Base-by-base conservation (phyloP, 208 protist species). In the Tritrichomonas musculus region DNA sequence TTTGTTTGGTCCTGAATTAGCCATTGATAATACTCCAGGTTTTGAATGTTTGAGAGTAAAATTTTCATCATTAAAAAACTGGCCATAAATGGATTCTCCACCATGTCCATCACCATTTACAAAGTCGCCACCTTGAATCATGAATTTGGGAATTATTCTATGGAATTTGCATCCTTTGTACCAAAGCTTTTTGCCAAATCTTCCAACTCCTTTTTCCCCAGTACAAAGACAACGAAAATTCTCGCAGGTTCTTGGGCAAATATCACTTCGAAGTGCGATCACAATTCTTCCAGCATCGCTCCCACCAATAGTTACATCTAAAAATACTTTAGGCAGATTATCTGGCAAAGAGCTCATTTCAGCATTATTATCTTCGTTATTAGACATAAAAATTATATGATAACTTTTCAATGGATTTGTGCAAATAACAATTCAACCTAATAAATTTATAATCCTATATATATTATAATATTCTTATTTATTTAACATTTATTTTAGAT, bases 91-190 rank as follows among this genome's bases (percentile, higher is more conserved):
- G 1, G 92, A 94, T 60, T 93, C 72, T n/a, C 94, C 94, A 66
- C 97, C 97, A 65, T 95, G 97, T 65, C 98, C 98, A 95, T 98
- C 95, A 1, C 92, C 95, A 4, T 93, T 72, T 0, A 95, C 96
- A 22, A 98, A 96, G 94, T 98, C 97, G 9, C 98, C 98, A 0
- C 95, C 97, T 96, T 95, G 94, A 8, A 97, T 94, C 96, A 97
- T 97, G 88, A 97, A 97, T 77, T 96, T 94, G 9, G 94, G 94
- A 49, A 99, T 95, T 0, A 97, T 96, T 55, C 98, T 97, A 92
- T 98, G 98, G 94, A 99, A 98, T 4, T 95, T 96, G 13, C 96
- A 97, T 11, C 96, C 96, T 94, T 97, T 97, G 96, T 98, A 99
- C 50, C 94, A 93, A 27, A 98, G 95, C 39, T 82, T 33, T 93